Evolutionary conservation across 257 asterid genomes (phyloP).

Genomic region (Ophiorrhiza pumila): DNA sequence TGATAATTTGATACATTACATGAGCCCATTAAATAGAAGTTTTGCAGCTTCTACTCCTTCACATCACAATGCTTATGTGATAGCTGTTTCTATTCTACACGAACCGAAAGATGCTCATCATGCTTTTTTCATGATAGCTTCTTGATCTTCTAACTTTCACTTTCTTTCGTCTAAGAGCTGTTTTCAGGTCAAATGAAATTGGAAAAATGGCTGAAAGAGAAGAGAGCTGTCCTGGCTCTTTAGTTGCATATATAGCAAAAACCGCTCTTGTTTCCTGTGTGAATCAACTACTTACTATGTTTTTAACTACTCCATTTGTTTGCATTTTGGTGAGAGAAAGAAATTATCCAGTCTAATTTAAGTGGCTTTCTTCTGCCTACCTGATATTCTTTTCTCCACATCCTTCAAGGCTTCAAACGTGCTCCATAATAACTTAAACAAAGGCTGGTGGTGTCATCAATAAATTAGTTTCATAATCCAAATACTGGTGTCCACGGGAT

Average conservation of each 20-base stretch:
- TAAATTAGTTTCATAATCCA: too few species aligned
- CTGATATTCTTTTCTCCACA: background rate
- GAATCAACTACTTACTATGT: background rate
- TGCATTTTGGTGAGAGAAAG: too few species aligned
- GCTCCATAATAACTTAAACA: background rate
- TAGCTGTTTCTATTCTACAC: background rate
- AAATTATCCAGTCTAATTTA: too few species aligned
- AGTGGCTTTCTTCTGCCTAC: background rate
- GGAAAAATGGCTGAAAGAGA: too few species aligned
- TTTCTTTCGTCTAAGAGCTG: too few species aligned
- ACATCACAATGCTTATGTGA: slow-evolving; percentile 14
- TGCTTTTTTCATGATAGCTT: background rate
- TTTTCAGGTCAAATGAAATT: too few species aligned
- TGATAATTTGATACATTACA: background rate
- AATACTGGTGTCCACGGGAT: too few species aligned
- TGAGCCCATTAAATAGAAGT: slow-evolving; percentile 18
- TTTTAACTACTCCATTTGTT: too few species aligned
- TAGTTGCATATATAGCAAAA: background rate
- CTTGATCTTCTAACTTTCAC: background rate
- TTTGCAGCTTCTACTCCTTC: background rate
- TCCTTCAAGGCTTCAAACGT: too few species aligned
- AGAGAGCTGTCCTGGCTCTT: background rate
- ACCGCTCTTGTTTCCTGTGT: background rate
- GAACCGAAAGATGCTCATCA: background rate
- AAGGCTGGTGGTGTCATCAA: background rate